Percentiles rank a stretch among this genome's conserved stretches.
These are phyloP conservation scores for Aotearoamyces nothofagi DNA, from an alignment of 2,329 filamentous ascomycete genomes.

Conservation along the genomic window DNA sequence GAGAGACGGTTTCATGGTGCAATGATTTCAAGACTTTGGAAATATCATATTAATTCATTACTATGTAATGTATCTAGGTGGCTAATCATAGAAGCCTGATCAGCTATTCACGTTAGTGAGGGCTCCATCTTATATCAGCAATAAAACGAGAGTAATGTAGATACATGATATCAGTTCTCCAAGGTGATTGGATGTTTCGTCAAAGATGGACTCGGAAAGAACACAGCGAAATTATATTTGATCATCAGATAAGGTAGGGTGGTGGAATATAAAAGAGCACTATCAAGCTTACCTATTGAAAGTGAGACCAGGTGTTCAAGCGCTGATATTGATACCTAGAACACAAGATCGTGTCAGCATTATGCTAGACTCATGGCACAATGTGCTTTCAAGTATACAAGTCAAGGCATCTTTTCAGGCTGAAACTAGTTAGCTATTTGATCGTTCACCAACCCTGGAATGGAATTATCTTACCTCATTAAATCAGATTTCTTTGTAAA, in stretches of 20 bases:
- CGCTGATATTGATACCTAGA: not conserved
- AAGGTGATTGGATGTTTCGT: constrained; percentile 22
- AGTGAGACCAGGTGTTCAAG: no score
- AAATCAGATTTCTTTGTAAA: constrained; percentile 27
- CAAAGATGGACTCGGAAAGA: constrained; percentile 20
- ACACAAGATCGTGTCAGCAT: not conserved
- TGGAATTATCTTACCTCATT: constrained; percentile 22
- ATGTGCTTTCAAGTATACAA: not conserved
- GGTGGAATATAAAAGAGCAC: not conserved
- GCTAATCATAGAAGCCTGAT: no score
- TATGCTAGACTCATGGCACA: not conserved
- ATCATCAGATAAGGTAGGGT: constrained; percentile 19
- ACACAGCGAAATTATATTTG: constrained; percentile 19
- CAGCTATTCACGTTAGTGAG: no score
- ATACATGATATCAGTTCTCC: constrained; percentile 21
- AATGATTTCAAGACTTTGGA: no score
- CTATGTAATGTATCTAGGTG: no score
- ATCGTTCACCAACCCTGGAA: not conserved
- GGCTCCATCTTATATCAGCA: no score
- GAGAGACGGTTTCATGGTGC: no score
- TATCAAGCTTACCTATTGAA: constrained; percentile 7
- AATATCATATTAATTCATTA: no score
- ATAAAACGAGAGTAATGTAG: not conserved
- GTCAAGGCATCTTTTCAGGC: constrained; percentile 16
- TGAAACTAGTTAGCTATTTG: constrained; percentile 9